Evolutionary conservation across 768 basidiomycete genomes (phyloP).

Genomic region (Tephrocybe sp.): DNA sequence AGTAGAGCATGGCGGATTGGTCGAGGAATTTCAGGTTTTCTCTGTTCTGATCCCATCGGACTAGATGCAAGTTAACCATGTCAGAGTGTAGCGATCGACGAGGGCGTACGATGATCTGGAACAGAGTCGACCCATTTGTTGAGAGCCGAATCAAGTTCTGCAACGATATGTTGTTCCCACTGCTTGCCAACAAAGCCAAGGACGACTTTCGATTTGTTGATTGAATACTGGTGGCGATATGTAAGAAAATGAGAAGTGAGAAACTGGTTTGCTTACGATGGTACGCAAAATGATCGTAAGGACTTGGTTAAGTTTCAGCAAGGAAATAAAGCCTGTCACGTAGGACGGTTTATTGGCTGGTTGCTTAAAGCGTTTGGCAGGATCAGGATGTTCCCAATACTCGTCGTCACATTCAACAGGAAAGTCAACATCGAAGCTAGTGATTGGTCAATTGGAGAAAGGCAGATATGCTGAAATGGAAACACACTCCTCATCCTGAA

Average conservation of each 20-base stretch:
- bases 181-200: conserved; percentile 60
- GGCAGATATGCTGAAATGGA: conserved; percentile 6
- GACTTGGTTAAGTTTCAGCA: conserved; percentile 62
- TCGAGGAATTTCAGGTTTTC: conserved; percentile 47
- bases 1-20: conserved; percentile 60
- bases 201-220: conserved; percentile 68
- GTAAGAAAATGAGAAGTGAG: neutral
- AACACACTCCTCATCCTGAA: conserved; percentile 78
- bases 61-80: conserved; percentile 21
- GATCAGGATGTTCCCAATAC: conserved; percentile 68
- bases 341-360: conserved; percentile 61
- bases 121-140: conserved; percentile 72
- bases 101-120: conserved; percentile 53
- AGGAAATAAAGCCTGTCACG: conserved; percentile 54
- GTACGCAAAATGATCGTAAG: conserved; percentile 63
- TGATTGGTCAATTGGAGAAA: neutral
- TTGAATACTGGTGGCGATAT: conserved; percentile 93
- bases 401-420: conserved; percentile 69
- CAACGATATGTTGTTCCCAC: conserved; percentile 71
- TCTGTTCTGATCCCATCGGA: conserved; percentile 54
- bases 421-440: conserved; percentile 74
- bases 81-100: neutral
- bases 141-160: conserved; percentile 69
- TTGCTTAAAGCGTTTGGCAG: conserved; percentile 64
- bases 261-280: conserved; percentile 55